Base-by-base conservation (phyloP, 169 alveolate genomes). In the Pseudocohnilembus persalinus region DNA sequence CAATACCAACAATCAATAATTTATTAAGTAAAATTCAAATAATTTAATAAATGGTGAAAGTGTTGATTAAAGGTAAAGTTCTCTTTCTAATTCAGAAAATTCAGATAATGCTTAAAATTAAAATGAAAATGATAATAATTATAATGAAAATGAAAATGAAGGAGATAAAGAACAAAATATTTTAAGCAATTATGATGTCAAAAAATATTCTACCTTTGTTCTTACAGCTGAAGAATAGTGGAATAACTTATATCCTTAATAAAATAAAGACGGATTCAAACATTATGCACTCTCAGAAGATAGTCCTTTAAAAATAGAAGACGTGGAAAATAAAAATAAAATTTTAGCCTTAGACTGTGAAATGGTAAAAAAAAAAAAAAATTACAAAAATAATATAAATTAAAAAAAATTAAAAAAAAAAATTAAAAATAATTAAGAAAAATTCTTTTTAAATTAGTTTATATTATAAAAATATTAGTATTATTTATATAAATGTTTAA, bases 271-370 rank as follows among this genome's bases (percentile, higher is more conserved):
- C 28, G 76, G 73, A 31, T 73, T 85, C 32, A 73, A 64, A 28
- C 25, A 85, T 73, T 82, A 63, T 73, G 85, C 34, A 27, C 31
- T 64, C 29, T n/a, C 76, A 16, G 27, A 33, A 72, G 33, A 65
- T 0, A 81, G 73, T 28, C 0, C 25, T 4, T 1, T 81, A 1
- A 64, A 77, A 31, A 63, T 82, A 33, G 82, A 85, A 76, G 75
- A 15, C 0, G 26, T 64, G 29, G 6, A n/a, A 0, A 33, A 35
- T 30, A 73, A 80, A 30, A 63, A 33, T 27, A 77, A 72, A 73
- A 85, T 85, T 29, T 63, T 85, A 25, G 85, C 85, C 11, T 68
- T 85, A 20, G 89, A 85, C 78, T 85, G 89, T 74, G 89, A 85
- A 74, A 85, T 85, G 89, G 89, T 85, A 79, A 32, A 34, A 20